Percentiles rank a stretch among this genome's conserved stretches.
phyloP scores from a whole-genome alignment of 306 rosid genomes.

The Senna siamea region DNA sequence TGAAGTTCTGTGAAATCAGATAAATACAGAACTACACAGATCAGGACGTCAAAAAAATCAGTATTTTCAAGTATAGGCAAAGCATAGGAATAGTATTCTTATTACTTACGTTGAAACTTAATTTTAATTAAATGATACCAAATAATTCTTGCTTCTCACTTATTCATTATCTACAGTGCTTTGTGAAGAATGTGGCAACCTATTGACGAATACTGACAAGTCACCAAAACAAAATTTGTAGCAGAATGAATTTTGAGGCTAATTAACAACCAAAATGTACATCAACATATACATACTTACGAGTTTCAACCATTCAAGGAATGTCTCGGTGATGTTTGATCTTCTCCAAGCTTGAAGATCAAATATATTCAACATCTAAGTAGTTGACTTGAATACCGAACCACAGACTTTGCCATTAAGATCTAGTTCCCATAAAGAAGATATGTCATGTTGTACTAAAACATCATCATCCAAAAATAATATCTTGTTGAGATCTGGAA shows the following conservation, averaged over 20 bases:
- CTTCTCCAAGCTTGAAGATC: conserved; percentile 90
- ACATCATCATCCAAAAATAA: conserved; percentile 88
- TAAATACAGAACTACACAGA: not conserved
- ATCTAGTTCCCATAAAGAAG: conserved; percentile 82
- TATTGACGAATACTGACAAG: not conserved
- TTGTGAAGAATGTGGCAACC: not conserved
- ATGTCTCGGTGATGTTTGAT: conserved; percentile 69
- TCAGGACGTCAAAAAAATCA: conserved; percentile 2
- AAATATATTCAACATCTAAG: conserved; percentile 70
- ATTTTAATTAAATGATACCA: not conserved
- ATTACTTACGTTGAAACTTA: too few relatives aligned
- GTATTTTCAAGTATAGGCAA: not conserved
- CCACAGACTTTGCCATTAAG: conserved; percentile 85
- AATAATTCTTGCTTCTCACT: conserved; percentile 6
- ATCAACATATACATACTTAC: conserved; percentile 52
- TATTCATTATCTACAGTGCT: not conserved
- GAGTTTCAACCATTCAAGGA: conserved; percentile 71
- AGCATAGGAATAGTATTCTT: too few relatives aligned
- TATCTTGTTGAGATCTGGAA: conserved; percentile 85
- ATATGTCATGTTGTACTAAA: conserved; percentile 81
- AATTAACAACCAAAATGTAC: not conserved
- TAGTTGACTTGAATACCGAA: conserved; percentile 71
- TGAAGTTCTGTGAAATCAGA: conserved; percentile 62
- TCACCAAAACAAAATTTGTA: not conserved
- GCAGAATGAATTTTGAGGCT: conserved; percentile 25